Evolutionary conservation across 768 basidiomycete species (phyloP), one percentile per base, ranked within the genome.

Genomic region (Hericium erinaceus): DNA sequence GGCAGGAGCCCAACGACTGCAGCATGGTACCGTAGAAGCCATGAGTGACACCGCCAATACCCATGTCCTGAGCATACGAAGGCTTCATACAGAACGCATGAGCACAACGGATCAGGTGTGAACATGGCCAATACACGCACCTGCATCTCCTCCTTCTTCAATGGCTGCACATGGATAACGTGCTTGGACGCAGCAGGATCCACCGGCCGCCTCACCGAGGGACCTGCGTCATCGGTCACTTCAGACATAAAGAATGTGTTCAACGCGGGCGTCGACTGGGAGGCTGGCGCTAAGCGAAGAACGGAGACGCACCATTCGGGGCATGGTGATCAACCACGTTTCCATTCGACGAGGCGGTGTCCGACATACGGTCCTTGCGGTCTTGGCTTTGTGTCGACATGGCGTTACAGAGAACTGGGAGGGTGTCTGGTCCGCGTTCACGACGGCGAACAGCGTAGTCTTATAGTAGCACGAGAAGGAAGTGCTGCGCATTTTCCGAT

Each of bases 61-160:
- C 92, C 46, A 93, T 72, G 69, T 95, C 92, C 72, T 98, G 93
- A 2, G 93, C 83, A 69, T 98, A 97, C 0, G 89, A 92, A 2
- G 89, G 92, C 86, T 50, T 0, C 44, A 46, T 50, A 4, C 44
- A 46, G 1, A 7, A 18, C 3, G 20, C n/a, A 18, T 24, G 52
- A 33, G 9, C 33, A 49, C 28, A 48, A 41, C 18, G 41, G 48
- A 33, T 55, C 7, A 48, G 67, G 64, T 38, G 24, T 15, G 57
- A 16, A 54, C 6, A 26, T 39, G 57, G 3, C 13, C n/a, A 28
- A 37, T 5, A 9, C 9, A 64, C 75, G 48, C 41, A 84, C 88
- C 84, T 93, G 91, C 91, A 93, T 92, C 73, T 93, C 91, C 48
- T 78, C 82, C 60, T 82, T 80, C 74, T 84, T 89, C 72, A 93